These are phyloP conservation scores for Phytophthora hibernalis DNA, from an alignment of 352 stramenopile species.

Conservation along the genomic window DNA sequence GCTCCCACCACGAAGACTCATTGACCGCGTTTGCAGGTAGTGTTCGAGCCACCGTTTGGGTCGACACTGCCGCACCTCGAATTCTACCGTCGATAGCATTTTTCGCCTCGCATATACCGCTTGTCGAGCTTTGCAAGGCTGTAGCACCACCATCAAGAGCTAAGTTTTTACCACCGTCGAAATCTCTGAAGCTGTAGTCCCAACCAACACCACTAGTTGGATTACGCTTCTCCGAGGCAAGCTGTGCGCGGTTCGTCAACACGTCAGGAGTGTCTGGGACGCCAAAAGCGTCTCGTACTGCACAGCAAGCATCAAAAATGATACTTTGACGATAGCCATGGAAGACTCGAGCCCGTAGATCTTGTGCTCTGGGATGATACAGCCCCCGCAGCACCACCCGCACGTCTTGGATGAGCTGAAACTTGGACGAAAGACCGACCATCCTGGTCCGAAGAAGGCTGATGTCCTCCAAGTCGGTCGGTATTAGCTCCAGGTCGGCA, in stretches of 20 bases:
- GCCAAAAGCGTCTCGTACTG: conserved; percentile 49
- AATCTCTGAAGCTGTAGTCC: conserved; percentile 79
- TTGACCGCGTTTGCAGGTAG: conserved; percentile 29
- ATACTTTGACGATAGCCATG: conserved; percentile 50
- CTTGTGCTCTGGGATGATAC: conserved; percentile 69
- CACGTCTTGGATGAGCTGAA: conserved; percentile 61
- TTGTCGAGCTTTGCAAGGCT: conserved; percentile 75
- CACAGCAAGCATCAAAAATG: conserved; percentile 60
- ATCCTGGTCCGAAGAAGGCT: conserved; percentile 32
- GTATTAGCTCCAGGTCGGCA: conserved; percentile 51
- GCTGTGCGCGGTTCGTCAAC: conserved; percentile 54
- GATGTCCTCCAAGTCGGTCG: conserved; percentile 25
- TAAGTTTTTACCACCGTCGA: conserved; percentile 51
- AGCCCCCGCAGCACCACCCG: conserved; percentile 62
- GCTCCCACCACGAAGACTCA: conserved; percentile 74
- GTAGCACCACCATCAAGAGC: conserved; percentile 58
- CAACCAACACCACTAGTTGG: conserved; percentile 69
- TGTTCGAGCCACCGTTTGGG: conserved; percentile 61
- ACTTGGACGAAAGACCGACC: conserved; percentile 59
- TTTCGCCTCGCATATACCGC: conserved; percentile 47
- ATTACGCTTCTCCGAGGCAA: conserved; percentile 48
- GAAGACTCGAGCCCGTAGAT: conserved; percentile 58
- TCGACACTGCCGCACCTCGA: conserved; percentile 42
- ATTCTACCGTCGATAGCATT: conserved; percentile 79
- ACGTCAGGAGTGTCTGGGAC: conserved; percentile 41